Percentiles rank a stretch among this genome's conserved stretches.
phyloP scores from a whole-genome alignment of 2,329 filamentous ascomycete genomes.

The Phyllosticta citribraziliensis region DNA sequence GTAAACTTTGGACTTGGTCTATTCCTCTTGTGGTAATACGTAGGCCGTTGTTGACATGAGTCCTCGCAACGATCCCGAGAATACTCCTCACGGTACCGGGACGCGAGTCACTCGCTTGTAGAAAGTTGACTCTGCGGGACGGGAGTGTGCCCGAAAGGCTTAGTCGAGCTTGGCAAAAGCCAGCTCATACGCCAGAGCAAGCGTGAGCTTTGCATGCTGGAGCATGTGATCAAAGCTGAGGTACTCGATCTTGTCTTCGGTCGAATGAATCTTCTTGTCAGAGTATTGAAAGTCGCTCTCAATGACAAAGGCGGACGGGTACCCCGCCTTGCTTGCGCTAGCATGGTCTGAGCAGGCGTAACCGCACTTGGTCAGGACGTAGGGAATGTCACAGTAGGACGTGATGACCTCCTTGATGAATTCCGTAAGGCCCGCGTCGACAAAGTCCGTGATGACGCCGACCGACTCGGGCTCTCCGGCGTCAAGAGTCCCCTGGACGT shows the following conservation, averaged over 20 bases:
- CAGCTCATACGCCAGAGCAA: slow-evolving; percentile 76
- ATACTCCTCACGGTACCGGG: neutral
- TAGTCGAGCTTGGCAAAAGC: slow-evolving; percentile 62
- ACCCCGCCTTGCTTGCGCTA: slow-evolving; percentile 62
- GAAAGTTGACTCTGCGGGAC: neutral
- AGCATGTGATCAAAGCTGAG: slow-evolving; percentile 84
- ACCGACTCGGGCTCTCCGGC: slow-evolving; percentile 76
- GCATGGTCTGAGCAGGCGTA: slow-evolving; percentile 75
- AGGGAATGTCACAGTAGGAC: slow-evolving; percentile 82
- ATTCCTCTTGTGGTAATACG: slow-evolving; percentile 1
- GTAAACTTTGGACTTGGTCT: neutral
- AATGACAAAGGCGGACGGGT: slow-evolving; percentile 67
- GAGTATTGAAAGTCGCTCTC: slow-evolving; percentile 58
- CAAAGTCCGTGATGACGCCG: slow-evolving; percentile 86
- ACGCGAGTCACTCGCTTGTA: neutral
- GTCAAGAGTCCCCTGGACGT: slow-evolving; percentile 70
- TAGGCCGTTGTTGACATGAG: neutral
- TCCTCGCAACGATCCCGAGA: neutral
- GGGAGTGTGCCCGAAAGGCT: neutral
- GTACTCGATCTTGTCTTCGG: slow-evolving; percentile 60
- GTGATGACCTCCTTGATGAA: slow-evolving; percentile 88
- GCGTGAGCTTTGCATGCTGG: slow-evolving; percentile 75
- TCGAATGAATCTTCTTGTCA: slow-evolving; percentile 60
- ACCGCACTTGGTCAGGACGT: slow-evolving; percentile 77
- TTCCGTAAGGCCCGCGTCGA: slow-evolving; percentile 68